Conservation (phyloP, 169 alveolate species). For the Plasmodium inui region DNA sequence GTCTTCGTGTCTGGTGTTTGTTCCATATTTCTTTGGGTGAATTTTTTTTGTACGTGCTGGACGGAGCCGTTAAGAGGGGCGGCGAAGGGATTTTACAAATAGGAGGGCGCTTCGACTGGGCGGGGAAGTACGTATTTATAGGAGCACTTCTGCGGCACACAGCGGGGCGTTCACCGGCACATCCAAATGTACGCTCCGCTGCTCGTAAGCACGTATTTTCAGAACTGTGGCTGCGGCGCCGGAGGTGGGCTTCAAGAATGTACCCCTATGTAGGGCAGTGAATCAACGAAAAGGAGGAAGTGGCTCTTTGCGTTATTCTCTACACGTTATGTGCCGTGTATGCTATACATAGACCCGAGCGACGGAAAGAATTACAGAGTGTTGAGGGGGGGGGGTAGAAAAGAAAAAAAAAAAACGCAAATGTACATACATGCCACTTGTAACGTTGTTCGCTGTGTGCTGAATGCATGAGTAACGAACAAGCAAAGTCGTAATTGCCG, state of each 20-base stretch:
- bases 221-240: not conserved
- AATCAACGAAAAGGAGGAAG: not conserved
- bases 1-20: conserved; percentile 35
- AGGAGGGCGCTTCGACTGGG: not conserved
- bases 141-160: not conserved
- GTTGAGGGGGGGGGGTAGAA: not conserved
- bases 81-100: no score
- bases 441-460: not conserved
- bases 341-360: not conserved
- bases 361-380: not conserved
- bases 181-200: not conserved
- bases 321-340: not conserved
- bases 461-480: not conserved
- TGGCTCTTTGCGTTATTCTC: not conserved
- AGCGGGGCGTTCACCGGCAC: not conserved
- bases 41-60: not conserved
- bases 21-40: conserved; percentile 15
- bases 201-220: not conserved
- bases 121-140: not conserved
- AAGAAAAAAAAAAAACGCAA: not conserved
- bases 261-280: not conserved
- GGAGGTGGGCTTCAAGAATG: not conserved
- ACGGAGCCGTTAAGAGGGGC: not conserved
- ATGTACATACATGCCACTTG: not conserved
- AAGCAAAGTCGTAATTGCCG: not conserved